Evolutionary conservation across 2,329 filamentous ascomycete species (phyloP).

Genomic region (Beauveria rudraprayagi): DNA sequence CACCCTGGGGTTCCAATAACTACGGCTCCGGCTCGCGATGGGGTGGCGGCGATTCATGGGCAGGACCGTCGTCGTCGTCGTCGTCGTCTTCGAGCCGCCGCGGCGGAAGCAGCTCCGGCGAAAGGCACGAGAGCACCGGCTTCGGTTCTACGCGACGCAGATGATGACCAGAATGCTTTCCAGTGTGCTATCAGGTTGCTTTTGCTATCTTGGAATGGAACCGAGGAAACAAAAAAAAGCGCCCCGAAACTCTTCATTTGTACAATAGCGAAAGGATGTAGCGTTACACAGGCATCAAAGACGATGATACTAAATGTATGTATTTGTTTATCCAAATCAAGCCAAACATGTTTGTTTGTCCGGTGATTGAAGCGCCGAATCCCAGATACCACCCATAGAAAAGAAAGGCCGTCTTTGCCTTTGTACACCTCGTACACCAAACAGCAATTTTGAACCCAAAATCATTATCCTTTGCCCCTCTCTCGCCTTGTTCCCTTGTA

Average conservation of each 20-base stretch:
- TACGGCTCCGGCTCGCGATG: constrained; percentile 25
- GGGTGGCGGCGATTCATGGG: constrained; percentile 22
- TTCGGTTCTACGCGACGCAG: constrained; percentile 62
- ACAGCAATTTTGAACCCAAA: background rate
- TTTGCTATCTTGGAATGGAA: too few relatives aligned
- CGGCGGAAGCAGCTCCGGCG: constrained; percentile 28
- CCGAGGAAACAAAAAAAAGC: too few relatives aligned
- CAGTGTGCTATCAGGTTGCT: too few relatives aligned
- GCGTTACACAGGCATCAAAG: background rate
- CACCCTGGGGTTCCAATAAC: constrained; percentile 17
- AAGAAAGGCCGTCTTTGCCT: constrained; percentile 2
- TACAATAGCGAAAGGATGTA: background rate
- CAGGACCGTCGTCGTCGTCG: constrained; percentile 24
- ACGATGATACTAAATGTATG: background rate
- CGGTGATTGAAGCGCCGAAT: constrained; percentile 5
- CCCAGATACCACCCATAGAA: background rate
- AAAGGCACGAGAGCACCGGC: constrained; percentile 60
- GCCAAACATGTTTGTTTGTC: constrained; percentile 1
- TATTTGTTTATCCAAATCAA: constrained; percentile 9
- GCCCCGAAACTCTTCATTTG: background rate
- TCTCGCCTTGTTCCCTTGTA: constrained; percentile 2
- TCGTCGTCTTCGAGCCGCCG: constrained; percentile 27
- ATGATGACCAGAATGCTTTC: constrained; percentile 20
- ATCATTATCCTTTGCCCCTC: background rate
- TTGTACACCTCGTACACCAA: constrained; percentile 7